Evolutionary conservation across 768 basidiomycete genomes (phyloP).

Genomic region (Russula abietina): DNA sequence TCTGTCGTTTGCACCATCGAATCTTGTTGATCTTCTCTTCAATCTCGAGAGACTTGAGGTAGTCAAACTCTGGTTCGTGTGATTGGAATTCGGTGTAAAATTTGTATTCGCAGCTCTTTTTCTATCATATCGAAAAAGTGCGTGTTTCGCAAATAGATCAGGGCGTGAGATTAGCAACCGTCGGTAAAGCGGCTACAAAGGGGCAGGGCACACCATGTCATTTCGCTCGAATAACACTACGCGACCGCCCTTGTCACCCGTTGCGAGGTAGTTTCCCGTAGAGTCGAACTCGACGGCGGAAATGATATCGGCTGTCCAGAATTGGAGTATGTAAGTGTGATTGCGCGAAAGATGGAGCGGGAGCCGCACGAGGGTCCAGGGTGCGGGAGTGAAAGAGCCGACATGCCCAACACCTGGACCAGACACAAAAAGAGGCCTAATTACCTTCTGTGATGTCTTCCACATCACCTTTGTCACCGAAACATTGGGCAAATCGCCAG

Average conservation of each 20-base stretch:
- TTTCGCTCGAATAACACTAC: slow-evolving; percentile 98
- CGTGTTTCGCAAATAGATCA: slow-evolving; percentile 22
- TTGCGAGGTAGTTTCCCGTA: slow-evolving; percentile 98
- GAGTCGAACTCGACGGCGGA: slow-evolving; percentile 99
- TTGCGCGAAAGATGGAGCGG: slow-evolving; percentile 9
- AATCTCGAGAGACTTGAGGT: slow-evolving; percentile 98
- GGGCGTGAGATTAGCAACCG: slow-evolving; percentile 12
- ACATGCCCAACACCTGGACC: slow-evolving; percentile 15
- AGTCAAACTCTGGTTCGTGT: slow-evolving; percentile 99
- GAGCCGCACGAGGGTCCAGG: slow-evolving; percentile 8
- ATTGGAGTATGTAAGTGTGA: slow-evolving; percentile 9
- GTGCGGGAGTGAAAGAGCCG: slow-evolving; percentile 9
- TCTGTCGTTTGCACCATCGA: slow-evolving; percentile 99
- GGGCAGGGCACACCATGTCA: slow-evolving; percentile 65
- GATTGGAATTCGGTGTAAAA: slow-evolving; percentile 99
- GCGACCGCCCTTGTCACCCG: slow-evolving; percentile 98
- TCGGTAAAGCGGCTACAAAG: slow-evolving; percentile 1
- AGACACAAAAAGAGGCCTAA: slow-evolving; percentile 26
- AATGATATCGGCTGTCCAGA: slow-evolving; percentile 88
- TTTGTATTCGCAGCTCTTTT: slow-evolving; percentile 99
- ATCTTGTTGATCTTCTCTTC: slow-evolving; percentile 99
- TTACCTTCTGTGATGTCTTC: slow-evolving; percentile 99
- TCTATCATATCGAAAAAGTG: slow-evolving; percentile 42
- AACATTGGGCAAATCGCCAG: slow-evolving; percentile 99
- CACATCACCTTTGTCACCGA: slow-evolving; percentile 99